Conservation (phyloP, 1,284 basidiomycete species). For the Heterobasidion annosum region DNA sequence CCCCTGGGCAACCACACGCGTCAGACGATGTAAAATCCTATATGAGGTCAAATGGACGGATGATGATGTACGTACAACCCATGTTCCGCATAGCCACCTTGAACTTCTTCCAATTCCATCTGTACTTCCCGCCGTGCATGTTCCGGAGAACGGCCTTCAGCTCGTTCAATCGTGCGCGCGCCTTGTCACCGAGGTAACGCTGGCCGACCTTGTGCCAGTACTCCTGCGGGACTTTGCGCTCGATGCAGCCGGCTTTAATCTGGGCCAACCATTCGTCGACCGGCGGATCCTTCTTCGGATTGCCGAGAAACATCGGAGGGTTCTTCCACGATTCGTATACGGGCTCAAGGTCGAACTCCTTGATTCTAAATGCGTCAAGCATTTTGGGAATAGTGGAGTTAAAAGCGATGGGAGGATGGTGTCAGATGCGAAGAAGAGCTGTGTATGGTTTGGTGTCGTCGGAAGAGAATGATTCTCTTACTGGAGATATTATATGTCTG, state of each 20-base stretch:
- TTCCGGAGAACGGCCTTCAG: constrained; percentile 62
- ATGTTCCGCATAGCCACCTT: constrained; percentile 67
- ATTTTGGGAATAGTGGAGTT: constrained; percentile 22
- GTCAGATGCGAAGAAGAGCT: background rate
- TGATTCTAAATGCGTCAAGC: constrained; percentile 67
- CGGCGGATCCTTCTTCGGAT: constrained; percentile 53
- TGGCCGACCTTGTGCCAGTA: constrained; percentile 74
- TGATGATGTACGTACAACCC: constrained; percentile 51
- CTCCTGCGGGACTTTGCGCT: constrained; percentile 62
- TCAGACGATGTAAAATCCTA: background rate
- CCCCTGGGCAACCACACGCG: constrained; percentile 32
- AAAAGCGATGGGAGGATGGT: constrained; percentile 3
- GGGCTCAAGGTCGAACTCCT: constrained; percentile 62
- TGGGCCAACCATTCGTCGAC: constrained; percentile 62
- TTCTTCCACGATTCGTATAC: constrained; percentile 52
- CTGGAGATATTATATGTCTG: background rate
- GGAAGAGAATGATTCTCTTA: background rate
- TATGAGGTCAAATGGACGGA: constrained; percentile 3
- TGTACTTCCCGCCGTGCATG: constrained; percentile 64
- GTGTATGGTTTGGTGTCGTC: background rate
- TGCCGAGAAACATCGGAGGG: constrained; percentile 56
- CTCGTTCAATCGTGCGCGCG: constrained; percentile 53
- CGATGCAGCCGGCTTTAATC: constrained; percentile 58
- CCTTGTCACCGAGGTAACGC: constrained; percentile 58
- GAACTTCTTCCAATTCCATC: constrained; percentile 75